Evolutionary conservation across 1,284 basidiomycete genomes (phyloP), one percentile per base, ranked within the genome.

Genomic region (Kalmanozyma brasiliensis): DNA sequence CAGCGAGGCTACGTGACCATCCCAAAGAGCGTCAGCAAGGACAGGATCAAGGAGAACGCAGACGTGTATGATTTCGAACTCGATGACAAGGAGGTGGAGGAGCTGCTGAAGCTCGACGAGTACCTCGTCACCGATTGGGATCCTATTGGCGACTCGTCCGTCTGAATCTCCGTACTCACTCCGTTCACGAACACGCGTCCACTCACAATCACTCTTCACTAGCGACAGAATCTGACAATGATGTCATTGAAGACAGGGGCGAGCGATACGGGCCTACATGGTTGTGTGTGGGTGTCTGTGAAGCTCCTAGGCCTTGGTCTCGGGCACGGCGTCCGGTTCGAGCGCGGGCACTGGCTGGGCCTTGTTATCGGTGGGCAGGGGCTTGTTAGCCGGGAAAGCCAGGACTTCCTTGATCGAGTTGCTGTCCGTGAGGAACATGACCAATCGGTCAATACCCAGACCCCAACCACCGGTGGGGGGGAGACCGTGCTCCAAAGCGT

Each of bases 401-500:
- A 93, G 83, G 20, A 93, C 91, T 81, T 93, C 92, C 86, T 93
- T 93, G 86, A 93, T 93, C 76, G 91, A 91, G 77, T 44, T 72
- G 38, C 52, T 57, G 49, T 55, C 68, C 45, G 66, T 82, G 62
- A 82, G 73, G 61, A 77, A 73, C 63, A 65, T 71, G 44, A 63
- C 48, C 19, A 76, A 56, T 32, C 74, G 57, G 55, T 69, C 68
- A 73, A 65, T 66, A 52, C 60, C 80, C 17, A 82, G 45, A 23
- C 79, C 76, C 80, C 79, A 79, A 44, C 95, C 95, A 74, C 93
- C 95, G 10, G 95, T 98, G 0, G 96, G 95, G 5, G 96, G 94
- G 8, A 98, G 88, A 82, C 94, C 96, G 82, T 98, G 93, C 84
- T 98, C 95, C 72, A 98, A 89, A 2, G 92, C 93, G 43, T 83